phyloP scores from a whole-genome alignment of 2,329 filamentous ascomycete species.

The Paraconiothyrium brasiliense region DNA sequence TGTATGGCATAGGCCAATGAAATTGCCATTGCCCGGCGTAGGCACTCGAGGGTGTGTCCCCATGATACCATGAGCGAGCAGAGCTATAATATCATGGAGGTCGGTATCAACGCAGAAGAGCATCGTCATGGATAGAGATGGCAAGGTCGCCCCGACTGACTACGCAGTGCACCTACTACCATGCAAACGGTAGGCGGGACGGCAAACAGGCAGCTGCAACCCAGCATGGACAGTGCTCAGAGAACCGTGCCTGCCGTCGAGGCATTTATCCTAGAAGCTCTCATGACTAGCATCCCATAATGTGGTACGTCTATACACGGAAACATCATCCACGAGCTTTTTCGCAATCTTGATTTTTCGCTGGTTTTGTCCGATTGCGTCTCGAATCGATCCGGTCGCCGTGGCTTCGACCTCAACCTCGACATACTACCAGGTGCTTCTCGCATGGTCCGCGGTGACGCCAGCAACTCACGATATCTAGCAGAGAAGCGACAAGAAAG shows the following conservation, averaged over 20 bases:
- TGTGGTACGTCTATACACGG: not conserved
- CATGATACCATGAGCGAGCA: not conserved
- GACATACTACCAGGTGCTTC: too few species aligned
- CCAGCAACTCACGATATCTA: not conserved
- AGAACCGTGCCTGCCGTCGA: not conserved
- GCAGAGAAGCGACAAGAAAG: too few species aligned
- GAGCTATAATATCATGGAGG: not conserved
- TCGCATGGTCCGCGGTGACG: not conserved
- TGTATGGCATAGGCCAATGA: not conserved
- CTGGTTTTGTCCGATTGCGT: not conserved
- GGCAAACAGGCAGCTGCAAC: not conserved
- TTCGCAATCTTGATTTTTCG: not conserved
- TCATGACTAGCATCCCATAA: too few species aligned
- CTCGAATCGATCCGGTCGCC: not conserved
- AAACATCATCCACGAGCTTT: not conserved
- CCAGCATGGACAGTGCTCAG: not conserved
- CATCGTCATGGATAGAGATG: not conserved
- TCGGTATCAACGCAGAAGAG: not conserved
- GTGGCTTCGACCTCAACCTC: not conserved
- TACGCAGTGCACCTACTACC: not conserved
- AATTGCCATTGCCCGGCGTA: not conserved
- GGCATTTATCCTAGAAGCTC: too few species aligned
- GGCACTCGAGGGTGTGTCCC: not conserved
- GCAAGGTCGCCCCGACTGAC: not conserved
- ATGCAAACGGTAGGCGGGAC: not conserved